Conservation (phyloP, 2,329 filamentous ascomycete species). For the Fusarium sp. region DNA sequence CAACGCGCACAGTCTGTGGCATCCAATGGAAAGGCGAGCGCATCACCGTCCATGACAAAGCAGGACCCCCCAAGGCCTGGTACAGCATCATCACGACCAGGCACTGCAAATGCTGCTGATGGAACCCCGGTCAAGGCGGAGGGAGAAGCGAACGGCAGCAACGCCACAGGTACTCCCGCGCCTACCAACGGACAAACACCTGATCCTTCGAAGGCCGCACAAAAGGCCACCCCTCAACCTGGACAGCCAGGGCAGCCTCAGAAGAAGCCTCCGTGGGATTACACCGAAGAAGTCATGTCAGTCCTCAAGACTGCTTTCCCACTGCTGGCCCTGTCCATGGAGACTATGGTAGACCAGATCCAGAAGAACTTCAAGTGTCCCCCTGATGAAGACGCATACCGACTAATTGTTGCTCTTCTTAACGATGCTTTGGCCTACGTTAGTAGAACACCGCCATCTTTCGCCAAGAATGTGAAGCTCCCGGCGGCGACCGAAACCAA, state of each 20-base stretch:
- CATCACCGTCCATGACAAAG: constrained; percentile 61
- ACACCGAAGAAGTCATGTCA: constrained; percentile 94
- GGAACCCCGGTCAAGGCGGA: constrained; percentile 56
- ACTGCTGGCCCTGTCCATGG: constrained; percentile 94
- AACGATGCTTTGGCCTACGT: constrained; percentile 96
- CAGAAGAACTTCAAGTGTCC: constrained; percentile 99
- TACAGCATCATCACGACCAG: constrained; percentile 54
- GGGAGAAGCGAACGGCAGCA: constrained; percentile 46
- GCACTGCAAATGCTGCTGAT: constrained; percentile 59
- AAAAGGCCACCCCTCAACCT: constrained; percentile 19
- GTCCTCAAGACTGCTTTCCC: constrained; percentile 97
- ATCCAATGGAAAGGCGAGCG: constrained; percentile 54
- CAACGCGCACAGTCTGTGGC: constrained; percentile 57
- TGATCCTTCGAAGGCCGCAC: constrained; percentile 37
- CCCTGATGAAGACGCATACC: constrained; percentile 96
- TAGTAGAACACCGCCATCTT: constrained; percentile 83
- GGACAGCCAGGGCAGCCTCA: constrained; percentile 46
- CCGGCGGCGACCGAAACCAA: constrained; percentile 92
- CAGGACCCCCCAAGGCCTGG: constrained; percentile 56
- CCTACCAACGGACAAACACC: constrained; percentile 40
- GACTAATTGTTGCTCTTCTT: constrained; percentile 93
- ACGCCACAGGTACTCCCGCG: constrained; percentile 37
- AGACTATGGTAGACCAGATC: constrained; percentile 99
- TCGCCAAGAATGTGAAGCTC: constrained; percentile 90
- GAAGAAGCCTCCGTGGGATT: constrained; percentile 91